phyloP scores from a whole-genome alignment of 2,329 filamentous ascomycete genomes.

The Helminthosporium solani region DNA sequence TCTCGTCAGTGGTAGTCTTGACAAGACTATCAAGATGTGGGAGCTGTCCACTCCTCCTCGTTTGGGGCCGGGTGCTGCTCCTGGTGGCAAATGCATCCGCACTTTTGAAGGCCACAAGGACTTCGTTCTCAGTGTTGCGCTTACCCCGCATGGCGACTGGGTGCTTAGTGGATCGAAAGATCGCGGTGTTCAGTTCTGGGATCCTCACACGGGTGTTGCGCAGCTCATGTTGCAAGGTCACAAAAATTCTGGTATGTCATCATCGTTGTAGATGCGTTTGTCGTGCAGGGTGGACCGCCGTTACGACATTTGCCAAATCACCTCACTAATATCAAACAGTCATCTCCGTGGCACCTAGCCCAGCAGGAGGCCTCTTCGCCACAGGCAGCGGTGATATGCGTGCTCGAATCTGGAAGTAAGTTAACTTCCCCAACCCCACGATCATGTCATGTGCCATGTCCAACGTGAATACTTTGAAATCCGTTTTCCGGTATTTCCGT shows the following conservation, averaged over 20 bases:
- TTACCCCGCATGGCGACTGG: constrained; percentile 93
- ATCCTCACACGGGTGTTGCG: constrained; percentile 86
- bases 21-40: constrained; percentile 99
- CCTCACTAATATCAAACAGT: constrained; percentile 53
- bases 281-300: not conserved
- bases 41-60: constrained; percentile 74
- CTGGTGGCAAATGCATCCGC: constrained; percentile 90
- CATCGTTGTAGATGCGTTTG: not conserved
- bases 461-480: no score
- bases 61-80: constrained; percentile 66
- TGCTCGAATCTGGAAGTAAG: constrained; percentile 89
- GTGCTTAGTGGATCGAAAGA: constrained; percentile 98
- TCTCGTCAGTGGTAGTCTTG: constrained; percentile 89
- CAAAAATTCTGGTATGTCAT: constrained; percentile 75
- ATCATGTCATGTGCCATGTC: not conserved
- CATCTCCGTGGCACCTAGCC: constrained; percentile 94
- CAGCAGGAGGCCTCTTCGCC: constrained; percentile 83
- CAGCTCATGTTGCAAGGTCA: constrained; percentile 99
- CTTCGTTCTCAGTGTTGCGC: constrained; percentile 92
- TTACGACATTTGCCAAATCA: not conserved
- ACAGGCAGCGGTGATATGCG: constrained; percentile 98
- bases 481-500: no score
- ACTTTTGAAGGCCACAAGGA: constrained; percentile 99
- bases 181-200: constrained; percentile 97
- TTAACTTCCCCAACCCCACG: not conserved